Evolutionary conservation across 225 moss, liverwort and hornwort genomes (phyloP), one percentile per base, ranked within the genome.

Genomic region (Asterella californica): DNA sequence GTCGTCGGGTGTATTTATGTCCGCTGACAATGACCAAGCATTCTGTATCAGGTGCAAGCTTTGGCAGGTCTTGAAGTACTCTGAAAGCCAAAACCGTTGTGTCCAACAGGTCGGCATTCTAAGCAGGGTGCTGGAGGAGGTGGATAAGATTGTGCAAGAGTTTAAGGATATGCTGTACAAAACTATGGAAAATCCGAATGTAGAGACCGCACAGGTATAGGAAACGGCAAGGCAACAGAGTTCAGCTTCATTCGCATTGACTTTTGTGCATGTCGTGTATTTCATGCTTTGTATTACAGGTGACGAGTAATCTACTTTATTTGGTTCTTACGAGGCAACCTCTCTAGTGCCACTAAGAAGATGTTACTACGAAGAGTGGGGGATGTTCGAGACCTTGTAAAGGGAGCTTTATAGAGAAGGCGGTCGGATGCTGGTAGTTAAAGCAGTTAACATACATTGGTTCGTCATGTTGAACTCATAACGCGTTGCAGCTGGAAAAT

Each of bases 161-260:
- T 99, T 99, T 76, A 92, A 92, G 80, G 93, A 99, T 45, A 90
- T 90, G 83, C 91, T 99, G 12, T 92, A 92, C 85, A 99, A 90
- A 85, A 90, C 90, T 72, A 99, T 99, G 97, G 97, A 99, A 80
- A 91, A 99, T 88, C 97, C 95, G 30, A 88, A 91, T 84, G 93
- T 99, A 70, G 97, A 99, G 76, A 87, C 85, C 76, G 55, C 90
- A 70, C 97, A 93, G 86, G 93, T 90, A 83, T 76, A 85, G 15
- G 33, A 38, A 14, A 36, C 22, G 18, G 29, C 15, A 30, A 0
- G 17, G 4, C 36, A 36, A 36, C 14, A 67, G 67, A 14, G 11
- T 27, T 32, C 30, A 70, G 0, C n/a, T 71, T 22, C 7, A 2
- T 19, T 69, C 19, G 21, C 1, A 25, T 27, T 71, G 71, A 71